Evolutionary conservation across 2,329 filamentous ascomycete genomes (phyloP).

Genomic region (Diaporthe australafricana): DNA sequence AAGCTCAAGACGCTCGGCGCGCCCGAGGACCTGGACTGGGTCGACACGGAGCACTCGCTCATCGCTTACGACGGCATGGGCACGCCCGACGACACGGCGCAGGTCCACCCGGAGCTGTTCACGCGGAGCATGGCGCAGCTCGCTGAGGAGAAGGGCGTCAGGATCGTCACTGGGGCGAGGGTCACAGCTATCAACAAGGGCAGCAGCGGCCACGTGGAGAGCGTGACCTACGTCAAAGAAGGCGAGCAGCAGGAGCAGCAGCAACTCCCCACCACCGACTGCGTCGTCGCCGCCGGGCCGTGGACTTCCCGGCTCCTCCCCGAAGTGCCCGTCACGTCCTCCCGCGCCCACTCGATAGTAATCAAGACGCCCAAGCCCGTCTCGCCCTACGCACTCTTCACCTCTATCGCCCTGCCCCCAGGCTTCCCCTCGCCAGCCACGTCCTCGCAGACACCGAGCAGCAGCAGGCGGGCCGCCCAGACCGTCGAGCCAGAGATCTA

Average conservation of each 20-base stretch:
- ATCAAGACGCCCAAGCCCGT: slow-evolving; percentile 55
- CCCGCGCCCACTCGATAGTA: slow-evolving; percentile 59
- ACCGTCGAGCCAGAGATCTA: slow-evolving; percentile 81
- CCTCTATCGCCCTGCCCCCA: slow-evolving; percentile 72
- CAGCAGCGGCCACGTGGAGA: slow-evolving; percentile 39
- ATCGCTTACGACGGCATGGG: slow-evolving; percentile 49
- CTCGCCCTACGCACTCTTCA: slow-evolving; percentile 75
- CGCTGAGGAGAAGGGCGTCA: slow-evolving; percentile 71
- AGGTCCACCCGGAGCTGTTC: slow-evolving; percentile 83
- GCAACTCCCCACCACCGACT: slow-evolving; percentile 43
- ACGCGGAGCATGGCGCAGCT: slow-evolving; percentile 78
- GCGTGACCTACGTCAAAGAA: slow-evolving; percentile 38
- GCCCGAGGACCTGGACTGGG: slow-evolving; percentile 77
- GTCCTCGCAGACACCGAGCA: slow-evolving; percentile 26
- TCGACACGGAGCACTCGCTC: slow-evolving; percentile 64
- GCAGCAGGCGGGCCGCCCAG: slow-evolving; percentile 47
- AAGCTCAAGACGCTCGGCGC: slow-evolving; percentile 44
- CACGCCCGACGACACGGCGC: slow-evolving; percentile 73
- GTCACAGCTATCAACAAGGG: slow-evolving; percentile 44
- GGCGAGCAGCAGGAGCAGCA: slow-evolving; percentile 38
- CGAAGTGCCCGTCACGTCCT: slow-evolving; percentile 53
- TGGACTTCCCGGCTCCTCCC: slow-evolving; percentile 59
- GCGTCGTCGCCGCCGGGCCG: slow-evolving; percentile 55
- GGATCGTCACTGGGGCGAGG: slow-evolving; percentile 55
- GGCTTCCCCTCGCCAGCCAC: slow-evolving; percentile 58